Conservation (phyloP, 2,329 filamentous ascomycete species). For the Apiospora aurea region DNA sequence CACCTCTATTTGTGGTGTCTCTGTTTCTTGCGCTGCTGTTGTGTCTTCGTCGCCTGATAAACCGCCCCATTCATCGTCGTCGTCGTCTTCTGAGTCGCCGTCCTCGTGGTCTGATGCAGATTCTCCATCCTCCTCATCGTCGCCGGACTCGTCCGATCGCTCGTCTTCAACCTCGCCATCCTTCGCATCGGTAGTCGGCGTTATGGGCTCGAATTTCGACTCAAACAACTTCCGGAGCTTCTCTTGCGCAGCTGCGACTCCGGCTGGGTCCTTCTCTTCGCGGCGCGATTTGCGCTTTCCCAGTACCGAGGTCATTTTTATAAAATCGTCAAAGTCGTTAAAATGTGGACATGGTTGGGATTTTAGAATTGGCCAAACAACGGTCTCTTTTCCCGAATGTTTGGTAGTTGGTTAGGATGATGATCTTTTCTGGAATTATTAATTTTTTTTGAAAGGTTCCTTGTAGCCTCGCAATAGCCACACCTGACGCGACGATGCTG, state of each 20-base stretch:
- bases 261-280: slow-evolving; percentile 34
- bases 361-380: not conserved
- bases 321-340: no score
- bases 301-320: slow-evolving; percentile 36
- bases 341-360: not conserved
- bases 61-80: slow-evolving; percentile 34
- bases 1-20: slow-evolving; percentile 58
- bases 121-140: slow-evolving; percentile 41
- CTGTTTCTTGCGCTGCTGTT: slow-evolving; percentile 31
- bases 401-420: not conserved
- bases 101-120: slow-evolving; percentile 30
- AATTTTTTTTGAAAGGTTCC: slow-evolving; percentile 1
- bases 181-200: slow-evolving; percentile 41
- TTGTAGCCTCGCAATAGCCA: slow-evolving; percentile 14
- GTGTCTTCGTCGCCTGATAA: slow-evolving; percentile 33
- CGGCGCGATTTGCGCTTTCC: slow-evolving; percentile 57
- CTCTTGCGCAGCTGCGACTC: slow-evolving; percentile 68
- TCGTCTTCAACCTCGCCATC: slow-evolving; percentile 48
- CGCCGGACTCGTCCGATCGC: slow-evolving; percentile 28
- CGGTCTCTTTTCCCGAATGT: not conserved
- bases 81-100: slow-evolving; percentile 41
- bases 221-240: slow-evolving; percentile 88
- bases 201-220: slow-evolving; percentile 80
- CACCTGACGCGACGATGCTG: not conserved
- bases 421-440: not conserved